Evolutionary conservation across 2,329 filamentous ascomycete genomes (phyloP).

Genomic region (Trichoderma hamatum): DNA sequence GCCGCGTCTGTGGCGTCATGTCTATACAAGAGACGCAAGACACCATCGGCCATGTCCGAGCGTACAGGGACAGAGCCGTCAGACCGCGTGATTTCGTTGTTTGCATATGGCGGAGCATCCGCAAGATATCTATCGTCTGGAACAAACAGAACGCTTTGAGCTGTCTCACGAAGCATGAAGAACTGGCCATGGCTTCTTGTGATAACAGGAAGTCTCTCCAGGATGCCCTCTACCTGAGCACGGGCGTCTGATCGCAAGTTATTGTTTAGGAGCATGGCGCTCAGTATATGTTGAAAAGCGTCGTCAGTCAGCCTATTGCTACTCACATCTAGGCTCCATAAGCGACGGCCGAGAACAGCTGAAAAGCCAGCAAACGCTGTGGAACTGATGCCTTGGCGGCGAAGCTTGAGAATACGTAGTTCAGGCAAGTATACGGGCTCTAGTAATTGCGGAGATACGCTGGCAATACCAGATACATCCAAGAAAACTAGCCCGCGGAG

Average conservation of each 20-base stretch:
- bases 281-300: constrained; percentile 38
- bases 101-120: constrained; percentile 48
- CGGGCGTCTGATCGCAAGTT: constrained; percentile 43
- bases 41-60: constrained; percentile 37
- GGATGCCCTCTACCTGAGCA: constrained; percentile 51
- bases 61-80: constrained; percentile 34
- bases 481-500: constrained; percentile 53
- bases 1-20: constrained; percentile 29
- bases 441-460: constrained; percentile 46
- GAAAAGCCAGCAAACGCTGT: constrained; percentile 30
- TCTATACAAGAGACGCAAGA: constrained; percentile 32
- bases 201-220: constrained; percentile 39
- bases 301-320: constrained; percentile 56
- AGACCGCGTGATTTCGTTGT: constrained; percentile 35
- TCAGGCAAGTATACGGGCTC: constrained; percentile 45
- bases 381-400: constrained; percentile 52
- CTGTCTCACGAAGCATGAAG: constrained; percentile 52
- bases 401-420: constrained; percentile 57
- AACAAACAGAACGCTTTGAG: constrained; percentile 47
- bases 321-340: constrained; percentile 62
- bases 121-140: constrained; percentile 53
- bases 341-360: constrained; percentile 42
- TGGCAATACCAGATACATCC: constrained; percentile 55
- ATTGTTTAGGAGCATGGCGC: constrained; percentile 39
- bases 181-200: constrained; percentile 47